Conservation (phyloP, 2,329 filamentous ascomycete genomes). For the Lecanicillium sp. region DNA sequence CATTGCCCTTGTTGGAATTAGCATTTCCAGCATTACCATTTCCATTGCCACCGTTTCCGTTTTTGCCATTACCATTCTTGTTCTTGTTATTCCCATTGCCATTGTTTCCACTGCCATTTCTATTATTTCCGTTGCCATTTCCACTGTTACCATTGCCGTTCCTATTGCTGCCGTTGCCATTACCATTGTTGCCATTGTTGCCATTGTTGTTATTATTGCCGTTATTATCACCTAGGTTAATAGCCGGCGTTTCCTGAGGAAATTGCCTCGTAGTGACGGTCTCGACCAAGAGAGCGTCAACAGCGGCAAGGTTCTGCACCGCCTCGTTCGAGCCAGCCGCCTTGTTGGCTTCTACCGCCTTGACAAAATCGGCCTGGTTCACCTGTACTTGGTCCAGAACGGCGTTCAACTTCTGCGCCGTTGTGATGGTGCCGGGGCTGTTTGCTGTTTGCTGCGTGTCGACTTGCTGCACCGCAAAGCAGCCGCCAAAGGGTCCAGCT, state of each 20-base stretch:
- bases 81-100: background rate
- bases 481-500: slow-evolving; percentile 52
- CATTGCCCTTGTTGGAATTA: no score
- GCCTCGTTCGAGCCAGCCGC: slow-evolving; percentile 29
- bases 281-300: slow-evolving; percentile 31
- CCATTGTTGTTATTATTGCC: background rate
- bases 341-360: slow-evolving; percentile 36
- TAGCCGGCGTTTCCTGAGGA: slow-evolving; percentile 28
- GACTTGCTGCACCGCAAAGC: slow-evolving; percentile 45
- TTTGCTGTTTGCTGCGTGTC: background rate
- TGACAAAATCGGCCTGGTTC: slow-evolving; percentile 45
- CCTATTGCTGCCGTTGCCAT: background rate
- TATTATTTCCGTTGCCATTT: background rate
- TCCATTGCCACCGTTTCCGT: background rate
- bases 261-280: slow-evolving; percentile 24
- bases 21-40: no score
- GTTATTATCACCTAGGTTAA: slow-evolving; percentile 16
- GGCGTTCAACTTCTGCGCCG: slow-evolving; percentile 37
- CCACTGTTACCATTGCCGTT: background rate
- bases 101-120: background rate
- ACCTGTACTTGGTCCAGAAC: slow-evolving; percentile 43
- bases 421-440: slow-evolving; percentile 32
- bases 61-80: background rate
- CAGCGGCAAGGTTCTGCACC: slow-evolving; percentile 29
- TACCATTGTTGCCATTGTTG: background rate